phyloP scores from a whole-genome alignment of 2,329 filamentous ascomycete species.

The Sclerotiophoma versabilis region DNA sequence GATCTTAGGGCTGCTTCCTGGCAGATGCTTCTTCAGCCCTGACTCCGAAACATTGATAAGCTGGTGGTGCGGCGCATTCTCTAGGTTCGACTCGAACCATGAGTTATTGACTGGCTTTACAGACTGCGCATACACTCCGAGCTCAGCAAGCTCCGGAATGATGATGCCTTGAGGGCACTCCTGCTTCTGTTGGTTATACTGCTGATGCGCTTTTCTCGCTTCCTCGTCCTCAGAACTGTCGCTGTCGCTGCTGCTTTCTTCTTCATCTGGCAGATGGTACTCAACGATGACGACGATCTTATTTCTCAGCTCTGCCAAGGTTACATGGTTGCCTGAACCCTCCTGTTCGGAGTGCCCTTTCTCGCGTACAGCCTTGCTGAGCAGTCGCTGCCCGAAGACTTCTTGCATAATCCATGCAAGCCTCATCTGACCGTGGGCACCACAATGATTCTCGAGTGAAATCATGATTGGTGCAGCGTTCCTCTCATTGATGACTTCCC shows the following conservation, averaged over 20 bases:
- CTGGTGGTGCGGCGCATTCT: slow-evolving; percentile 65
- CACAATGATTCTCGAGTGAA: slow-evolving; percentile 73
- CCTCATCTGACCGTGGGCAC: slow-evolving; percentile 64
- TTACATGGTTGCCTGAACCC: slow-evolving; percentile 61
- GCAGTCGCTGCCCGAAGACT: slow-evolving; percentile 66
- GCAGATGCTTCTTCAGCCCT: slow-evolving; percentile 62
- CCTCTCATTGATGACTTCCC: slow-evolving; percentile 59
- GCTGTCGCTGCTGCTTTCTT: slow-evolving; percentile 47
- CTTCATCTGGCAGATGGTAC: slow-evolving; percentile 66
- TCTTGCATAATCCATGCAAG: slow-evolving; percentile 71
- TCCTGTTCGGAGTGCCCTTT: slow-evolving; percentile 65
- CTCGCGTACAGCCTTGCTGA: slow-evolving; percentile 64
- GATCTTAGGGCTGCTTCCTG: slow-evolving; percentile 58
- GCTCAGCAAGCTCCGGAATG: slow-evolving; percentile 68
- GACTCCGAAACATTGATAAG: slow-evolving; percentile 74
- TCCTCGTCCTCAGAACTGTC: slow-evolving; percentile 50
- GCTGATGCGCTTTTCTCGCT: slow-evolving; percentile 59
- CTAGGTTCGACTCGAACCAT: slow-evolving; percentile 64
- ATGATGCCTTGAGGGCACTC: slow-evolving; percentile 58
- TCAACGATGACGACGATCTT: slow-evolving; percentile 74
- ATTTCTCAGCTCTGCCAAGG: slow-evolving; percentile 64
- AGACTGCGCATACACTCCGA: slow-evolving; percentile 74
- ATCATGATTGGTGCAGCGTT: slow-evolving; percentile 66
- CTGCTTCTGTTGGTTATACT: slow-evolving; percentile 63
- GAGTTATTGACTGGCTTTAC: slow-evolving; percentile 72